Evolutionary conservation across 2,329 filamentous ascomycete genomes (phyloP), one percentile per base, ranked within the genome.

Genomic region (Pseudogymnoascus sp.): DNA sequence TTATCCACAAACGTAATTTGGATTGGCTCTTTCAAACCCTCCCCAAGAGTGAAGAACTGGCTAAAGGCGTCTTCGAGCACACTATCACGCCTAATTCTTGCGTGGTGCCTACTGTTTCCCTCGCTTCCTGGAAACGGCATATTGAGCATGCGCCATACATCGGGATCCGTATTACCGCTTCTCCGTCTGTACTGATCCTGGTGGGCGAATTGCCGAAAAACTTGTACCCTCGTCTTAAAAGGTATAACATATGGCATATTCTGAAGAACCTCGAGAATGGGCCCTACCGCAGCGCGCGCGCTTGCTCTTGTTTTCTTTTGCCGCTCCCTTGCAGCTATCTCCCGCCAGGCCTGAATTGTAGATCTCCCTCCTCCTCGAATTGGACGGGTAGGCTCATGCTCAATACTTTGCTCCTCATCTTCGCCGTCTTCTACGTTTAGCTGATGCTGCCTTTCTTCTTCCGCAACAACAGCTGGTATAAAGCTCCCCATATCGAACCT

Each of bases 191-290:
- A 75, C 73, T 95, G 91, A 75, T 99, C 95, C 4, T 93, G 79
- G 31, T 84, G 77, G n/a, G 97, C 90, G 70, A 97, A 97, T 71
- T 96, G 87, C 31, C 93, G 86, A 75, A 99, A 97, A 23, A 97
- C 93, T 72, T 92, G 86, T 4, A 99, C 95, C 56, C 95, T 82
- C 0, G 90, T 95, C 38, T 90, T 86, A 70, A 99, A 99, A 0
- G 93, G 95, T 50, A 99, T 95, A 68, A 93, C 90, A 73, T 97
- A 99, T 0, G 95, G 95, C 87, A 99, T 96, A 71, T 97, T 96
- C 68, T 95, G 88, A 60, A 99, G 77, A 4, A 99, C 90, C 71
- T 97, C 93, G 9, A 97, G 79, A 68, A 93, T 88, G 0, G 95
- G 93, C 0, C 89, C 91, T 65, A 96, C 86, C 13, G 88, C 83